Base-by-base conservation (phyloP, 2,329 filamentous ascomycete genomes). In the Ophiocordyceps camponoti-leonardi region DNA sequence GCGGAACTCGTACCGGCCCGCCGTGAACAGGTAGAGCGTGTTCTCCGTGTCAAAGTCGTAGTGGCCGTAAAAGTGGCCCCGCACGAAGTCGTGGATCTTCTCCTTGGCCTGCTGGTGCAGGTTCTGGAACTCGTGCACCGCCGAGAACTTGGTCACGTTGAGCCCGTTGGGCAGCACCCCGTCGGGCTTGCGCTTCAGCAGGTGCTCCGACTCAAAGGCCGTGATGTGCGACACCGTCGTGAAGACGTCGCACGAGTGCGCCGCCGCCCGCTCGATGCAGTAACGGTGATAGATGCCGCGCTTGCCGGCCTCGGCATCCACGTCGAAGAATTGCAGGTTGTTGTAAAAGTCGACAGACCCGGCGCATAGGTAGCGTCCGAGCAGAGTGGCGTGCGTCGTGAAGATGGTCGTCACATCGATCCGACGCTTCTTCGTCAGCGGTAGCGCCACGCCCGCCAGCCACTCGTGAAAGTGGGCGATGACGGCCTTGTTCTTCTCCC, bases 341-440 rank as follows among this genome's bases (percentile, higher is more conserved):
- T 96, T 98, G 75, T 98, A 98, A 62, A 98, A 96, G 62, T 98
- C 92, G 50, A 96, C 92, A 0, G 88, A 95, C 45, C 92, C 92
- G 44, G 92, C 92, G 61, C 92, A 96, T 43, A 96, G 83, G 60
- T 98, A 96, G 56, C 92, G 82, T 50, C 92, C 92, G 43, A 98
- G 78, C 12, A 98, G 75, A 6, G 92, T 96, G 22, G 92, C 92
- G 65, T 96, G 92, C 2, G 92, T 98, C 40, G 92, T 98, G 69
- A 96, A 96, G 62, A 96, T 96, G 53, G 92, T 96, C 18, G 92
- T 96, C 44, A 95, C 76, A 59, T 96, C 92, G 64, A 96, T 96
- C 58, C 84, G 83, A 49, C 92, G 80, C 73, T 85, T 94, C 70
- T 93, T 94, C 67, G 81, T 83, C 52, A 96, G 74, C 23, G 92